Evolutionary conservation across 2,329 filamentous ascomycete species (phyloP).

Genomic region (Fusarium falciforme): DNA sequence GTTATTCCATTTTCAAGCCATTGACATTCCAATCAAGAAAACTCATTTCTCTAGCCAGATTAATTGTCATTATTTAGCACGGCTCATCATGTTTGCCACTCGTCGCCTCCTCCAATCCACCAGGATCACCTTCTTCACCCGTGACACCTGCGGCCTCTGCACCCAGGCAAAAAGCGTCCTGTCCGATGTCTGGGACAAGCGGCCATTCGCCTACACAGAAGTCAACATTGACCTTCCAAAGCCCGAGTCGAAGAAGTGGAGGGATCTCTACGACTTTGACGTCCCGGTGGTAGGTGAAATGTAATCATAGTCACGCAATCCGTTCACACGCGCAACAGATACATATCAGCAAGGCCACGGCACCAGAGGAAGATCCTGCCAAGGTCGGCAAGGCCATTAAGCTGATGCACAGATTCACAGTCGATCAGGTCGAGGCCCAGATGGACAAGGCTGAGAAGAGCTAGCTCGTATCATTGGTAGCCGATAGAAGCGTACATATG

Average conservation of each 20-base stretch:
- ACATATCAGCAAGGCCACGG: slow-evolving; percentile 69
- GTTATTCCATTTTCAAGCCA: neutral
- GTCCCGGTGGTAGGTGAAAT: slow-evolving; percentile 75
- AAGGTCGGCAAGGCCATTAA: slow-evolving; percentile 72
- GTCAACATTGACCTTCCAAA: slow-evolving; percentile 80
- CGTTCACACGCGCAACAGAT: slow-evolving; percentile 56
- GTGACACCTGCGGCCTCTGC: slow-evolving; percentile 78
- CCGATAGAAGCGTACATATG: neutral
- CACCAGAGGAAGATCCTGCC: slow-evolving; percentile 63
- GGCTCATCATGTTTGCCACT: slow-evolving; percentile 62
- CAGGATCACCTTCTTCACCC: slow-evolving; percentile 81
- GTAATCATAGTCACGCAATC: neutral
- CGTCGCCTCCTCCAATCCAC: slow-evolving; percentile 63
- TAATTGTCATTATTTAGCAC: neutral
- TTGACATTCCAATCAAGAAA: neutral
- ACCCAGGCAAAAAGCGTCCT: slow-evolving; percentile 75
- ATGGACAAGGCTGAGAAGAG: slow-evolving; percentile 70
- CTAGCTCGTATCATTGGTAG: slow-evolving; percentile 9
- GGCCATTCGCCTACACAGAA: slow-evolving; percentile 76
- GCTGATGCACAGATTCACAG: slow-evolving; percentile 81
- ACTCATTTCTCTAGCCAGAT: neutral
- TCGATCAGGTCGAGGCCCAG: slow-evolving; percentile 72
- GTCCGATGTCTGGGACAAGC: slow-evolving; percentile 72
- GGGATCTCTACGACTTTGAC: slow-evolving; percentile 81
- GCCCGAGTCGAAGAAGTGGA: slow-evolving; percentile 72